Base-by-base conservation (phyloP, 805 yeast genomes). In the Torulaspora gathmanii region DNA sequence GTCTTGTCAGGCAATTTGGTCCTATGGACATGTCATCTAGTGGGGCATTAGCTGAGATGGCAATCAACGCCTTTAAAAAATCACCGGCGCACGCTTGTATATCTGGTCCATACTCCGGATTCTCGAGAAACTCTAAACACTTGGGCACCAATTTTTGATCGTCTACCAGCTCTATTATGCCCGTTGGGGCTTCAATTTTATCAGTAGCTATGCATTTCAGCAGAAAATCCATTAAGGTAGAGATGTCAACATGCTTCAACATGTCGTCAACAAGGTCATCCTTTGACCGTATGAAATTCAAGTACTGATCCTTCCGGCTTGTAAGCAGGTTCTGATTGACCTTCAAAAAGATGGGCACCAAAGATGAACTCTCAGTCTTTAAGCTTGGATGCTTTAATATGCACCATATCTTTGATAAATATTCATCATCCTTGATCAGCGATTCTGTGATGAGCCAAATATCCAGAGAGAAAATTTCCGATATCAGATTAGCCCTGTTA, bases 31-130 rank as follows among this genome's bases (percentile, higher is more conserved):
- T 83, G 37, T 70, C 74, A 49, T 71, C 74, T 35, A 88, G 80
- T 51, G 86, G 90, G 1, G 86, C 88, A 61, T 91, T 93, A 4
- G 97, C 95, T n/a, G 96, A 86, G 23, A 93, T 86, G 5, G 96
- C 86, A 31, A 93, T 86, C 53, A 93, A 75, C 0, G 96, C 95
- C 64, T 93, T 93, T 40, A 93, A 70, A 60, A 93, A 93, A 64
- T 93, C 99, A 22, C 96, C 93, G 2, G 93, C 89, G 5, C 96
- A 91, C 2, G 93, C 81, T 63, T 91, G 98, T 41, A 82, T 78
- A 33, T 84, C 79, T 4, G 89, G 68, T 23, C 61, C 59, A 23
- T 75, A 71, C 11, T 75, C 74, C 0, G 88, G 83, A 33, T 79
- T 81, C 43, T 59, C 46, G 50, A 93, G 70, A 45, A 80, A 80